These are phyloP conservation scores for Ashbya aceris DNA, from an alignment of 1,139 yeast genomes.

Conservation along the genomic window DNA sequence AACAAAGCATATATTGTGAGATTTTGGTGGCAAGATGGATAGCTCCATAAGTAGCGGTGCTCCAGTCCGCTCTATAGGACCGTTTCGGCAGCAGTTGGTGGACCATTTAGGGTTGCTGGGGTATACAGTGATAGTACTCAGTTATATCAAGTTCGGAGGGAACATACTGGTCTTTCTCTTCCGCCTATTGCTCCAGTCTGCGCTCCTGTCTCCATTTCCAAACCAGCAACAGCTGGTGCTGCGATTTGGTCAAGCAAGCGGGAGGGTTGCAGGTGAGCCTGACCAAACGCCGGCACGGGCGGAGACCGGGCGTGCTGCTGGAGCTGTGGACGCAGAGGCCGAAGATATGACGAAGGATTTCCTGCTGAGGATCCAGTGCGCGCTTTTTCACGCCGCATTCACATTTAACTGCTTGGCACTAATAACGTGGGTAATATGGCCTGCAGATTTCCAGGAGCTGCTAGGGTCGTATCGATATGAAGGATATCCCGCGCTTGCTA, in stretches of 20 bases:
- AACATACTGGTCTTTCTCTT: constrained; percentile 17
- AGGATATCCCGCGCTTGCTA: constrained; percentile 15
- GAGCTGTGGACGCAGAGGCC: constrained; percentile 6
- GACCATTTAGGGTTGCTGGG: constrained; percentile 19
- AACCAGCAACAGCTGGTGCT: constrained; percentile 12
- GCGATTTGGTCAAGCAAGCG: neutral
- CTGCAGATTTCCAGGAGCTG: constrained; percentile 17
- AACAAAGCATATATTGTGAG: too few species aligned
- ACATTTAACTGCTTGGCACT: constrained; percentile 24
- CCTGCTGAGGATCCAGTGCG: constrained; percentile 15
- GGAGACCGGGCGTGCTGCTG: constrained; percentile 8
- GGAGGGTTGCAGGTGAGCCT: neutral
- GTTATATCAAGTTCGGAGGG: constrained; percentile 25
- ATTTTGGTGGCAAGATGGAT: too few species aligned
- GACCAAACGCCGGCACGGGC: constrained; percentile 10
- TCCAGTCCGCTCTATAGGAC: neutral
- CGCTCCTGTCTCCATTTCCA: constrained; percentile 32
- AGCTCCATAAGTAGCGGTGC: too few species aligned
- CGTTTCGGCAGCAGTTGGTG: constrained; percentile 18
- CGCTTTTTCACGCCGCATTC: constrained; percentile 21
- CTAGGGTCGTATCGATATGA: constrained; percentile 14
- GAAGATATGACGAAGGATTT: constrained; percentile 21
- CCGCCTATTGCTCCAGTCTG: constrained; percentile 25
- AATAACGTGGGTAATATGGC: constrained; percentile 21
- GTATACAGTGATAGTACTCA: constrained; percentile 18